These are phyloP conservation scores for Cercospora sp. DNA, from an alignment of 2,329 filamentous ascomycete species.

Conservation along the genomic window DNA sequence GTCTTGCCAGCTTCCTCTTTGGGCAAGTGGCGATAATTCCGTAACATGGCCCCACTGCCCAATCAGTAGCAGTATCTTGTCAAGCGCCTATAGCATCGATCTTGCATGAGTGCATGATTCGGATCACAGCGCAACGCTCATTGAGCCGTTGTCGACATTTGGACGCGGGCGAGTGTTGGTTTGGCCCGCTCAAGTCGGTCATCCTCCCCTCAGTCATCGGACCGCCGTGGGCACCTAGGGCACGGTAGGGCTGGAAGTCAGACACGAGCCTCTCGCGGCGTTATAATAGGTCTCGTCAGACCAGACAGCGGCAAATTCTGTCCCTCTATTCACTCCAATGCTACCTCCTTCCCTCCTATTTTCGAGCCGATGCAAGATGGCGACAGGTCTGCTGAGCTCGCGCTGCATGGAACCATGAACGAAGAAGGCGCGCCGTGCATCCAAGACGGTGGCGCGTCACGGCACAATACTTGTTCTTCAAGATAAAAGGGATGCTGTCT, in stretches of 20 bases:
- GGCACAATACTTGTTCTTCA: neutral
- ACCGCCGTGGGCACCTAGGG: no score
- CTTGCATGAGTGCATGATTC: neutral
- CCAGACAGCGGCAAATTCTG: neutral
- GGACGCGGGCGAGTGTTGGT: neutral
- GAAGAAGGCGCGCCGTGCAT: neutral
- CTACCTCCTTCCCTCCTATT: neutral
- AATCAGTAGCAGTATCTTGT: neutral
- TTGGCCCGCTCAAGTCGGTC: no score
- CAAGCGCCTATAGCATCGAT: neutral
- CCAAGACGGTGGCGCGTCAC: neutral
- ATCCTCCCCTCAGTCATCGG: no score
- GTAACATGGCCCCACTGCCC: neutral
- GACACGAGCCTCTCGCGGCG: neutral
- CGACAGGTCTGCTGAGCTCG: neutral
- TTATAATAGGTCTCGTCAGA: neutral
- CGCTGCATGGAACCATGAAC: no score
- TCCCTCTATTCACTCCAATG: no score
- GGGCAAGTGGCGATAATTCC: conserved; percentile 5
- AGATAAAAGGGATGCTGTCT: neutral
- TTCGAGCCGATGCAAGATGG: neutral
- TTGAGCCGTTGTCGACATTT: neutral
- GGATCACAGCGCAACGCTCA: neutral
- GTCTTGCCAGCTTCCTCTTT: conserved; percentile 14
- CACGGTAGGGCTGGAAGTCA: no score